Percentiles rank a stretch among this genome's conserved stretches.
These are phyloP conservation scores for Penicillium sp. DNA, from an alignment of 2,329 filamentous ascomycete genomes.

Conservation along the genomic window DNA sequence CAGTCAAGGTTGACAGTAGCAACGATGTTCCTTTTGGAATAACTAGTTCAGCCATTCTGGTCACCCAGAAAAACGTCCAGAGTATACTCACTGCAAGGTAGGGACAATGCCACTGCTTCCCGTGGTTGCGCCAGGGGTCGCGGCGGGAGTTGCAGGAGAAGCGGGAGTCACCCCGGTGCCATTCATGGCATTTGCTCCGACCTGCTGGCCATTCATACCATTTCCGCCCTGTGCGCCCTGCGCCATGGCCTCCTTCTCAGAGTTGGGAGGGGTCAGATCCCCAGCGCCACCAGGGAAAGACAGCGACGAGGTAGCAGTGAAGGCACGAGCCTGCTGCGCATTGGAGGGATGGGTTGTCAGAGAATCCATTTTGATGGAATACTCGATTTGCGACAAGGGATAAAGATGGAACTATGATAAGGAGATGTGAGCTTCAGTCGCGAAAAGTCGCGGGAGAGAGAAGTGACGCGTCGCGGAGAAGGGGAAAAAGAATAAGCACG, in stretches of 20 bases:
- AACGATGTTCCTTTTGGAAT: constrained; percentile 82
- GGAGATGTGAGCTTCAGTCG: neutral
- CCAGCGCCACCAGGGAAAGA: constrained; percentile 83
- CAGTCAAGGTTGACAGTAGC: constrained; percentile 98
- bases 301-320: constrained; percentile 86
- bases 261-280: constrained; percentile 77
- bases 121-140: constrained; percentile 79
- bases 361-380: constrained; percentile 68
- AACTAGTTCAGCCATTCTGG: constrained; percentile 50
- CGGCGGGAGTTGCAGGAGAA: constrained; percentile 67
- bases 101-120: constrained; percentile 87
- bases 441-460: neutral
- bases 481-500: neutral
- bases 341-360: constrained; percentile 89
- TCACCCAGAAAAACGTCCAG: constrained; percentile 43
- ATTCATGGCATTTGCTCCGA: constrained; percentile 58
- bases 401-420: neutral
- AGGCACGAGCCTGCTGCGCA: constrained; percentile 90
- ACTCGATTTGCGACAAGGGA: constrained; percentile 10
- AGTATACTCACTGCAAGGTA: constrained; percentile 90
- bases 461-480: neutral
- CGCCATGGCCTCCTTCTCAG: constrained; percentile 60
- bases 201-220: constrained; percentile 53
- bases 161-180: constrained; percentile 80
- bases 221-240: constrained; percentile 47